Evolutionary conservation across 495 filamentous ascomycete genomes (phyloP).

Genomic region (Rostrohypoxylon terebratum): DNA sequence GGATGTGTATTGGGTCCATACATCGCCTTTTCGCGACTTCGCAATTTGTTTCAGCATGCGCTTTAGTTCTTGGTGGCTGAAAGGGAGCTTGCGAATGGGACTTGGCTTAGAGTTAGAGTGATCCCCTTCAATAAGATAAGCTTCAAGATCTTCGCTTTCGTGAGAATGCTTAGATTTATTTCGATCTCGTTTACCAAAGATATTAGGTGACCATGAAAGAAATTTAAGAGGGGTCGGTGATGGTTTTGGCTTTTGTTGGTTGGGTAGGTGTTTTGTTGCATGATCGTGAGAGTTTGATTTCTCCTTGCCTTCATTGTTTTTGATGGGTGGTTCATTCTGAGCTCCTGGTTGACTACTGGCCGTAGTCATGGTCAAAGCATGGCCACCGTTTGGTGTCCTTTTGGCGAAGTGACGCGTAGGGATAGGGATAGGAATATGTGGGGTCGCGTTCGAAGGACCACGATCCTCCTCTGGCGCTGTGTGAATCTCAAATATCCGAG

Average conservation of each 20-base stretch:
- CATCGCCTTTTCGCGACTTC: not conserved
- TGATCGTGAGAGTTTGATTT: not conserved
- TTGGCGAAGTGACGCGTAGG: not conserved
- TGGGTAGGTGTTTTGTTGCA: not conserved
- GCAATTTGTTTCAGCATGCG: not conserved
- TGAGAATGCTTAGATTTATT: not conserved
- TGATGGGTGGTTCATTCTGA: not conserved
- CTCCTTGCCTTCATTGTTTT: not conserved
- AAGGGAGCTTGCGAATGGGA: slow-evolving; percentile 14
- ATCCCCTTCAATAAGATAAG: slow-evolving; percentile 24
- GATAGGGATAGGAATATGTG: not conserved
- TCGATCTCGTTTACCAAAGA: slow-evolving; percentile 5
- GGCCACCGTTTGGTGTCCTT: not conserved
- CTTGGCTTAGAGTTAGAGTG: not conserved
- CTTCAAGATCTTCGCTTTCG: slow-evolving; percentile 24
- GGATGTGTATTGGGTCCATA: slow-evolving; percentile 20
- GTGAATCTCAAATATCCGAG: not conserved
- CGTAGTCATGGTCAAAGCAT: not conserved
- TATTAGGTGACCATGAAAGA: not conserved
- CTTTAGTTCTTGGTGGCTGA: slow-evolving; percentile 1
- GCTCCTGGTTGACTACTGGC: not conserved
- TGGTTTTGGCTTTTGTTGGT: not conserved
- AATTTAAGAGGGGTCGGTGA: not conserved
- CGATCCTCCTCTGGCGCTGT: not conserved
- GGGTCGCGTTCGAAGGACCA: not conserved